Evolutionary conservation across 2,329 filamentous ascomycete genomes (phyloP).

Genomic region (Penicillium sp.): DNA sequence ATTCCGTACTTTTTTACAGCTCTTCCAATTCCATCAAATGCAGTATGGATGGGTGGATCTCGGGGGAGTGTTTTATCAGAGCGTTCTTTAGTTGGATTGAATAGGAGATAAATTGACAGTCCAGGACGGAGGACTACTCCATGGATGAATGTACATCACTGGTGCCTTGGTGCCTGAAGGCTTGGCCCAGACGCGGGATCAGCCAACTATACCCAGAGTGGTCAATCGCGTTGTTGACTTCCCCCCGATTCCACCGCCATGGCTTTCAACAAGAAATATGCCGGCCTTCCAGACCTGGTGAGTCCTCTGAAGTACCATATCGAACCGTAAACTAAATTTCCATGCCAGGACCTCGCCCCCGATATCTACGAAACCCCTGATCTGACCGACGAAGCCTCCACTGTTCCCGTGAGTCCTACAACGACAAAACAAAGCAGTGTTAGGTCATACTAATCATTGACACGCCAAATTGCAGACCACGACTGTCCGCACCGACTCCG

Average conservation of each 20-base stretch:
- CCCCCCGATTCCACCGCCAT: constrained; percentile 44
- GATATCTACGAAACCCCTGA: constrained; percentile 97
- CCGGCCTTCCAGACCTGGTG: constrained; percentile 75
- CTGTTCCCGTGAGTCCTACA: constrained; percentile 69
- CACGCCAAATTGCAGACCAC: constrained; percentile 55
- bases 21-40: too few species aligned
- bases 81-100: too few species aligned
- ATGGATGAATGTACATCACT: too few species aligned
- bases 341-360: constrained; percentile 73
- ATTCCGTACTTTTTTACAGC: too few species aligned
- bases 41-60: too few species aligned
- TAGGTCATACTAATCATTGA: too few species aligned
- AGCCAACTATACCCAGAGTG: constrained; percentile 3
- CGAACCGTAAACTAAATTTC: not conserved
- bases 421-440: too few species aligned
- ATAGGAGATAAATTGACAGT: too few species aligned
- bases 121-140: too few species aligned
- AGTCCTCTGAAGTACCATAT: constrained; percentile 9
- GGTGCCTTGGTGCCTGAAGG: not conserved
- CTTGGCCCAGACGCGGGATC: not conserved
- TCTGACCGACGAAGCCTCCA: constrained; percentile 84
- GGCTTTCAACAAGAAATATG: constrained; percentile 78
- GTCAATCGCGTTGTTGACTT: constrained; percentile 11
- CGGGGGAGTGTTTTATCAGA: too few species aligned
- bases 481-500: constrained; percentile 56